Evolutionary conservation across 768 basidiomycete species (phyloP).

Genomic region (Trichaptum fuscoviolaceum): DNA sequence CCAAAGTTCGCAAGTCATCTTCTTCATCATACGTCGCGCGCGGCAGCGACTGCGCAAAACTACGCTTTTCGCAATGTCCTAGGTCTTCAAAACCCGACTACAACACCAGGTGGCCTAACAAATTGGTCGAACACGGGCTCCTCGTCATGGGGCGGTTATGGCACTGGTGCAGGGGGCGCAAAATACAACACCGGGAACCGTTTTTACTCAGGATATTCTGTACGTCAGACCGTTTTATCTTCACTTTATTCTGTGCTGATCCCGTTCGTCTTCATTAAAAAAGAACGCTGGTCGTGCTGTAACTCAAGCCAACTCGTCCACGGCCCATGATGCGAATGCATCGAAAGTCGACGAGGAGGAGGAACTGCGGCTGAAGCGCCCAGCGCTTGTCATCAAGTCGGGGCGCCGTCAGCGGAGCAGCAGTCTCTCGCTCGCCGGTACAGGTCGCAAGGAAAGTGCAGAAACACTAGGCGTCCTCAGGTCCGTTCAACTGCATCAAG

Average conservation of each 20-base stretch:
- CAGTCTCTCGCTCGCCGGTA: constrained; percentile 48
- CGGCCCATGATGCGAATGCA: constrained; percentile 45
- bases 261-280: neutral
- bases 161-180: constrained; percentile 64
- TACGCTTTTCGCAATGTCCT: constrained; percentile 77
- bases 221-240: constrained; percentile 28
- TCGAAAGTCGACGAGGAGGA: constrained; percentile 55
- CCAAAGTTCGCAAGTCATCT: constrained; percentile 81
- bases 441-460: constrained; percentile 34
- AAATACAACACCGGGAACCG: constrained; percentile 70
- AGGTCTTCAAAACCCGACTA: constrained; percentile 52
- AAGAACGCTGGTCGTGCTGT: constrained; percentile 68
- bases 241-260: too few species aligned
- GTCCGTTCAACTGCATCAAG: constrained; percentile 53
- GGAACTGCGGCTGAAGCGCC: constrained; percentile 34
- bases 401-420: constrained; percentile 42
- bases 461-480: constrained; percentile 48
- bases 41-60: constrained; percentile 70
- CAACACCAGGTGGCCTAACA: constrained; percentile 32
- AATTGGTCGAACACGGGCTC: constrained; percentile 42
- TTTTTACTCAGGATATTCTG: constrained; percentile 64
- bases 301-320: constrained; percentile 63
- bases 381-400: constrained; percentile 22
- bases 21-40: constrained; percentile 69
- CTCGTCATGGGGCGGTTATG: constrained; percentile 49